Evolutionary conservation across 2,329 filamentous ascomycete genomes (phyloP), one percentile per base, ranked within the genome.

Genomic region (Hypoxylon sp.): DNA sequence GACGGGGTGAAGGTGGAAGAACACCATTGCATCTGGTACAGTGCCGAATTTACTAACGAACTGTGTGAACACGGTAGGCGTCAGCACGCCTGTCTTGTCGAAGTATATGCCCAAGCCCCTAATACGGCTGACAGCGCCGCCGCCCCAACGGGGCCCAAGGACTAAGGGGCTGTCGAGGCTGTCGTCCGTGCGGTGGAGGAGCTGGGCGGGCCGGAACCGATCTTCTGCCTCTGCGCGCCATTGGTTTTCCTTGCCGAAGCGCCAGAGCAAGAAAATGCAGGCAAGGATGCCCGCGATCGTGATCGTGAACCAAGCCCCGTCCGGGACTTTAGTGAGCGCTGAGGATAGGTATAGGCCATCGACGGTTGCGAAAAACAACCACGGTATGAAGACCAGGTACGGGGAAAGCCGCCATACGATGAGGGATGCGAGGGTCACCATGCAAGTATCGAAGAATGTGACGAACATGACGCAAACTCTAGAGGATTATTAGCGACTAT

Each of bases 271-370:
- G 75, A 94, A 92, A 47, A 93, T 79, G 47, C 79, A 81, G 0
- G 89, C 86, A 1, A 94, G 84, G 7, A 92, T 80, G 2, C 83
- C 81, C 0, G 91, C 85, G 4, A 94, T 82, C 0, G 88, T 82
- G 1, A 94, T 80, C 0, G 92, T 94, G 75, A 94, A 93, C 92
- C 92, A 94, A 1, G 91, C 92, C 1, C 92, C 92, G 8, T 90
- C 84, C 0, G 92, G 92, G 0, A 94, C 89, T 75, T 94, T 94
- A 52, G 84, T 89, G 0, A 94, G 82, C 0, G 90, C 87, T 0
- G 91, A 88, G 0, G 90, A 91, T 3, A 94, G 83, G 75, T 90
- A 94, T 0, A 90, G 82, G 6, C 89, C 89, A 73, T 94, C 92
- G 56, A 93, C 80, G 1, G 82, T 82, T n/a, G 86, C 87, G 68